Evolutionary conservation across 2,329 filamentous ascomycete genomes (phyloP).

Genomic region (Teratosphaeria destructans): DNA sequence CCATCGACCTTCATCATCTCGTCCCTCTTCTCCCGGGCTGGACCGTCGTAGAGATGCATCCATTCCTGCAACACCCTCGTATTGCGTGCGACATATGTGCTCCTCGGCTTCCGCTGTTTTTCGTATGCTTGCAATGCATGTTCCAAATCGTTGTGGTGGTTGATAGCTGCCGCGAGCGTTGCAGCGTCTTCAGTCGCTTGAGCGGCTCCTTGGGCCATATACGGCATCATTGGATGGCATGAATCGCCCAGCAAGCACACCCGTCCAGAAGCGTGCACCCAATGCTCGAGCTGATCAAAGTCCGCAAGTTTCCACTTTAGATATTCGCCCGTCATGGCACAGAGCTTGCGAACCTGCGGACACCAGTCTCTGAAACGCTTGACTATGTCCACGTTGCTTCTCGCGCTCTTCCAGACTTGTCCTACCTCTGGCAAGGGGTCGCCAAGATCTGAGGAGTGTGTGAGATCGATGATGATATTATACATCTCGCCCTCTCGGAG

Average conservation of each 20-base stretch:
- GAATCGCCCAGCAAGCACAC: slow-evolving; percentile 53
- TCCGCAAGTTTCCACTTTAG: slow-evolving; percentile 53
- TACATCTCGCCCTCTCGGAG: slow-evolving; percentile 21
- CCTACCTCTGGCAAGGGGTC: slow-evolving; percentile 12
- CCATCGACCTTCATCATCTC: slow-evolving; percentile 17
- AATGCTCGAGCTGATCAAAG: slow-evolving; percentile 46
- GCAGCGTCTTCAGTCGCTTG: slow-evolving; percentile 60
- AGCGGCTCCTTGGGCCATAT: slow-evolving; percentile 57
- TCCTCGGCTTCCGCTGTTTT: slow-evolving; percentile 11
- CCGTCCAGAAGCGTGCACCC: slow-evolving; percentile 42
- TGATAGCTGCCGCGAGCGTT: slow-evolving; percentile 32
- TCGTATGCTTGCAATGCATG: slow-evolving; percentile 11
- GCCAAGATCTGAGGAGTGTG: slow-evolving; percentile 11
- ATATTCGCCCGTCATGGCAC: slow-evolving; percentile 39
- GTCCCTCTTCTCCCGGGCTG: slow-evolving; percentile 17
- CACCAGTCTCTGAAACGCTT: slow-evolving; percentile 23
- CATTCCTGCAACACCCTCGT: slow-evolving; percentile 23
- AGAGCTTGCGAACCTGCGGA: slow-evolving; percentile 20
- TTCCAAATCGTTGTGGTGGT: slow-evolving; percentile 9
- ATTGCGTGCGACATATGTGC: slow-evolving; percentile 20
- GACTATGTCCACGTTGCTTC: slow-evolving; percentile 18
- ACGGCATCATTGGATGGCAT: slow-evolving; percentile 58
- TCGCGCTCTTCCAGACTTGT: slow-evolving; percentile 21
- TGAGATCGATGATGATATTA: slow-evolving; percentile 24
- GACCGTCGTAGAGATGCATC: slow-evolving; percentile 22